Conservation (phyloP, 208 protist genomes). For the Borovskyia barvae region DNA sequence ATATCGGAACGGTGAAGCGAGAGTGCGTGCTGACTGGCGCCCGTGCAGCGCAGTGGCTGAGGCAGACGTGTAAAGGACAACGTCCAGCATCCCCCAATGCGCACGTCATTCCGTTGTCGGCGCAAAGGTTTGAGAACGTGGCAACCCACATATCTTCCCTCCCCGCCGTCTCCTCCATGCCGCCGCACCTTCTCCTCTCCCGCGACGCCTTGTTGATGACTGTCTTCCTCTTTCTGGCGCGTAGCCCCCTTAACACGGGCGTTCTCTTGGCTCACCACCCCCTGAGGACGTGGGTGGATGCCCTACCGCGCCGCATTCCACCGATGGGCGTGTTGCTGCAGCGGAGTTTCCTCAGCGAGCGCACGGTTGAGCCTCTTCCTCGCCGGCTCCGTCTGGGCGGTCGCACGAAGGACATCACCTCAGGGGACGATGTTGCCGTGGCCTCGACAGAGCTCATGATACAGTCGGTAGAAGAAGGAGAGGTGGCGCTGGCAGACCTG, state of each 20-base stretch:
- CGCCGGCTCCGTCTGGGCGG: constrained; percentile 44
- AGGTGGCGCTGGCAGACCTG: constrained; percentile 37
- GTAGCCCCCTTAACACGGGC: constrained; percentile 14
- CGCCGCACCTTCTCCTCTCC: constrained; percentile 29
- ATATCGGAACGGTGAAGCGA: constrained; percentile 38
- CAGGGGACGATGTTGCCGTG: constrained; percentile 13
- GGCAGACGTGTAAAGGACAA: constrained; percentile 7
- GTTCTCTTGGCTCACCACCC: constrained; percentile 9
- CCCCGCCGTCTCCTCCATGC: constrained; percentile 4
- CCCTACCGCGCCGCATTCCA: constrained; percentile 52
- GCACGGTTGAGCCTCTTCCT: constrained; percentile 38
- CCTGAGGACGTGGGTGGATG: constrained; percentile 36
- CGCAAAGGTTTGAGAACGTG: constrained; percentile 19
- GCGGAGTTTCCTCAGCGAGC: constrained; percentile 10
- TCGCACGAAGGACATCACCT: constrained; percentile 20
- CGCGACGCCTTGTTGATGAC: constrained; percentile 69
- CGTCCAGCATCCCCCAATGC: not conserved
- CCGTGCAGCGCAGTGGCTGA: constrained; percentile 36
- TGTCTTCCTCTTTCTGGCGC: constrained; percentile 45
- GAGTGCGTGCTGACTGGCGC: constrained; percentile 54
- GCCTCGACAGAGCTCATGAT: constrained; percentile 50
- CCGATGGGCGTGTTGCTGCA: constrained; percentile 53
- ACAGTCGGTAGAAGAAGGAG: constrained; percentile 38
- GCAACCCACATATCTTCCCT: constrained; percentile 12
- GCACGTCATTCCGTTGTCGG: constrained; percentile 6